Conservation (phyloP, 257 asterid genomes). For the Capsicum rhomboideum region DNA sequence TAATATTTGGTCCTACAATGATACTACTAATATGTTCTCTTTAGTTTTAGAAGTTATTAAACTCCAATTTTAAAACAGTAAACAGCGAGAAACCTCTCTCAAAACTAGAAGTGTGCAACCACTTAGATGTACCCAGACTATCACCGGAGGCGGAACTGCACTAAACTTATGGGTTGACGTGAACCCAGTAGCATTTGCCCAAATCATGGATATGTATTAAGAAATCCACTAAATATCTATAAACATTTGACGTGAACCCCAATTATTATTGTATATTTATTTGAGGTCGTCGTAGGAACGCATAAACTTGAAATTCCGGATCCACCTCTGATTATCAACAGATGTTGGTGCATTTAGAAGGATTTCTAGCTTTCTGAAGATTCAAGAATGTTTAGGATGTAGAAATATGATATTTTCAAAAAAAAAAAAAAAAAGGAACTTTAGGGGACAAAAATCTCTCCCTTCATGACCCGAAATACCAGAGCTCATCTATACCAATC, state of each 20-base stretch:
- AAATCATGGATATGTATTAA: background rate
- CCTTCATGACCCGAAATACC: constrained; percentile 27
- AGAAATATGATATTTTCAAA: background rate
- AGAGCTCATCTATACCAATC: constrained; percentile 36
- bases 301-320: background rate
- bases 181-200: no score
- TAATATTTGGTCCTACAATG: background rate
- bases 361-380: background rate
- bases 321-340: background rate
- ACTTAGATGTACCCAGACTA: background rate
- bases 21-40: background rate
- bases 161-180: no score
- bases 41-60: background rate
- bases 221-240: background rate
- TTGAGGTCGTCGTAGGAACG: background rate
- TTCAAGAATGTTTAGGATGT: background rate
- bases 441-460: background rate
- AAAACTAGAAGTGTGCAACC: background rate
- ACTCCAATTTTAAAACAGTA: background rate
- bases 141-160: background rate
- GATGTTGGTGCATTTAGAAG: background rate
- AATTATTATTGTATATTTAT: background rate
- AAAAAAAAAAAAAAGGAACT: background rate
- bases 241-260: background rate
- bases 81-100: background rate